Evolutionary conservation across 768 basidiomycete species (phyloP), one percentile per base, ranked within the genome.

Genomic region (Xerocomus spinulosus): DNA sequence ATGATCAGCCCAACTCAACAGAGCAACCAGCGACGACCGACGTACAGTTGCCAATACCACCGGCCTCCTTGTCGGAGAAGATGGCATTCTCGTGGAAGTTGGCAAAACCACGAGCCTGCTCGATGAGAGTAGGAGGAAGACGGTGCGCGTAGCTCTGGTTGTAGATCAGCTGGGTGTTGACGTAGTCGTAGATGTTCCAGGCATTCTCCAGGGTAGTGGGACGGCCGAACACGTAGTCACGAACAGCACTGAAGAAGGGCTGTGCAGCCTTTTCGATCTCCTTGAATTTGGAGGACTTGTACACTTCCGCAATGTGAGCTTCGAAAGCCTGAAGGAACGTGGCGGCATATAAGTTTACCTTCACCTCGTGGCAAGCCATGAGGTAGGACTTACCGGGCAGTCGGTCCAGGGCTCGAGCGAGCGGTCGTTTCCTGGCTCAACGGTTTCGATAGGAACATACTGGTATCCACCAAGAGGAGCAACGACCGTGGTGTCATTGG

Each of bases 391-490:
- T 63, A 81, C 78, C 2, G 77, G 76, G 59, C 81, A 83, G 52
- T 72, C 66, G 7, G 79, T 81, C 87, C 86, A 92, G 55, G 83
- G 83, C 69, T 93, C 88, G 51, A 92, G 73, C 20, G 86, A 86
- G 58, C 86, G 81, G 63, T 90, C 86, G 54, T 90, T 87, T 44
- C 76, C 77, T 24, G 89, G 85, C 64, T 90, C 87, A 41, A 92
- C 84, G n/a, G 88, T 89, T 72, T 91, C 85, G 25, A 90, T 87
- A 1, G 90, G 87, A 40, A 93, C 78, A 55, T 92, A 93, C 68
- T 92, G 88, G 66, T 92, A 93, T 3, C 88, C 87, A 14, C 80
- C 79, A 9, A 92, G 77, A 21, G 92, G 90, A 2, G 86, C 80
- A 18, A 78, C 66, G 54, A 93, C 71, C 21, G 73, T 78, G 13